These are phyloP conservation scores for Colletotrichum horii DNA, from an alignment of 2,329 filamentous ascomycete genomes.

Conservation along the genomic window DNA sequence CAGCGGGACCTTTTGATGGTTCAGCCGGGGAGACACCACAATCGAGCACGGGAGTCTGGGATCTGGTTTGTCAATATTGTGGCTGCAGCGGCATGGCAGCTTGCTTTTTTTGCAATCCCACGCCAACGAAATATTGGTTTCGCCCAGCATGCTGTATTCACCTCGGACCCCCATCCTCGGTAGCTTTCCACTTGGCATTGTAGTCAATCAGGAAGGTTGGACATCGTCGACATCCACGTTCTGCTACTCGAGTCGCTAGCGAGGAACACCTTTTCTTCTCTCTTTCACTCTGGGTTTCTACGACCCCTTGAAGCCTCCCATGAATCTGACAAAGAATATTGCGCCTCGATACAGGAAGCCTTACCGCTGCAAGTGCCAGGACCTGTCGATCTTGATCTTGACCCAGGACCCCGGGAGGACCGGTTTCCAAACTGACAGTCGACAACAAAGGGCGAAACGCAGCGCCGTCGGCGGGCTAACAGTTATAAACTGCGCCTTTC, in stretches of 20 bases:
- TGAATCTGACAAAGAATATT: constrained; percentile 5
- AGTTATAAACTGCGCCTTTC: background rate
- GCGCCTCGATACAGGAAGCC: background rate
- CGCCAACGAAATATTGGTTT: background rate
- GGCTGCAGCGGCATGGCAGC: background rate
- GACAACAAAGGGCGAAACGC: constrained; percentile 7
- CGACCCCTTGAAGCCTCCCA: background rate
- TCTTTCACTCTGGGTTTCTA: background rate
- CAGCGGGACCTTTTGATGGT: background rate
- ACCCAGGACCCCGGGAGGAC: background rate
- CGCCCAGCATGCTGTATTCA: background rate
- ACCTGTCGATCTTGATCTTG: background rate
- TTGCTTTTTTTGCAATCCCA: background rate
- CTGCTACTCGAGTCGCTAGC: background rate
- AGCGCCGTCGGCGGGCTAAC: background rate
- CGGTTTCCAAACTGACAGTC: background rate
- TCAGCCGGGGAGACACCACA: background rate
- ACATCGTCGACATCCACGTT: background rate
- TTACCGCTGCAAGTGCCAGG: background rate
- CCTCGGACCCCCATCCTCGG: background rate
- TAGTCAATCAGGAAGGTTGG: background rate
- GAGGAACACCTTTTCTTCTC: background rate
- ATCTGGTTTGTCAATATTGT: constrained; percentile 1
- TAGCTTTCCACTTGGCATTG: background rate
- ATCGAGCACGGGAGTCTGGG: background rate